Percentiles rank a stretch among this genome's conserved stretches.
Evolutionary conservation across 2,329 filamentous ascomycete genomes (phyloP).

Genomic region (Anthostomella pinea): DNA sequence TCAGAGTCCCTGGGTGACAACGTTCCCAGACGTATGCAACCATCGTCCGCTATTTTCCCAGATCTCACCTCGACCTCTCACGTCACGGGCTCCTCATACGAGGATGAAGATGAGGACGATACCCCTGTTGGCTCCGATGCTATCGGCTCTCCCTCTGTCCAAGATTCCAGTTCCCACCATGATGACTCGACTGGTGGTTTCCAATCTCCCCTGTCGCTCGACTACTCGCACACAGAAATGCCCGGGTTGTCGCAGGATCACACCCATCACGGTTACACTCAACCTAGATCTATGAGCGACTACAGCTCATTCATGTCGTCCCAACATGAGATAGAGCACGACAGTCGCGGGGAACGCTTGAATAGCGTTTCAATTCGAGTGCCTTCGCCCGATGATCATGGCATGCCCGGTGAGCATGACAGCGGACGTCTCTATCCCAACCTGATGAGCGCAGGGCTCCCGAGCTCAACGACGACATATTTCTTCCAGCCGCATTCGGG

Average conservation of each 20-base stretch:
- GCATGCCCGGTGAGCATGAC: constrained; percentile 15
- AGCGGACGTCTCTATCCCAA: constrained; percentile 18
- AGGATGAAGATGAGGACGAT: constrained; percentile 19
- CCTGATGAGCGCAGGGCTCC: constrained; percentile 16
- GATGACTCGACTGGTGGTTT: constrained; percentile 16
- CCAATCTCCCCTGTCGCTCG: constrained; percentile 24
- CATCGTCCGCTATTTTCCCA: constrained; percentile 37
- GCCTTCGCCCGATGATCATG: constrained; percentile 23
- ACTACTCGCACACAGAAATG: constrained; percentile 17
- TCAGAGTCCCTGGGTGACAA: constrained; percentile 28
- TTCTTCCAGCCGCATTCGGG: constrained; percentile 21
- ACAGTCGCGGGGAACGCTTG: constrained; percentile 2
- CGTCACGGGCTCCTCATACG: constrained; percentile 12
- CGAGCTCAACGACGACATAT: constrained; percentile 15
- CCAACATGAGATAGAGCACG: constrained; percentile 4
- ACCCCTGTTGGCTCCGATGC: constrained; percentile 14
- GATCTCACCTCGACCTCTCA: constrained; percentile 23
- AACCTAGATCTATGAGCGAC: constrained; percentile 16
- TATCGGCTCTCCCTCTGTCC: constrained; percentile 12
- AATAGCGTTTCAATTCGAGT: constrained; percentile 2
- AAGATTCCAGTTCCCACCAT: constrained; percentile 10
- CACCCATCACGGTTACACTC: constrained; percentile 11
- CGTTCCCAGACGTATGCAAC: constrained; percentile 32
- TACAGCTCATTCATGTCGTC: constrained; percentile 16
- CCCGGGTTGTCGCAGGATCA: constrained; percentile 16